Evolutionary conservation across 805 yeast genomes (phyloP), one percentile per base, ranked within the genome.

Genomic region (Candida broadrunensis): DNA sequence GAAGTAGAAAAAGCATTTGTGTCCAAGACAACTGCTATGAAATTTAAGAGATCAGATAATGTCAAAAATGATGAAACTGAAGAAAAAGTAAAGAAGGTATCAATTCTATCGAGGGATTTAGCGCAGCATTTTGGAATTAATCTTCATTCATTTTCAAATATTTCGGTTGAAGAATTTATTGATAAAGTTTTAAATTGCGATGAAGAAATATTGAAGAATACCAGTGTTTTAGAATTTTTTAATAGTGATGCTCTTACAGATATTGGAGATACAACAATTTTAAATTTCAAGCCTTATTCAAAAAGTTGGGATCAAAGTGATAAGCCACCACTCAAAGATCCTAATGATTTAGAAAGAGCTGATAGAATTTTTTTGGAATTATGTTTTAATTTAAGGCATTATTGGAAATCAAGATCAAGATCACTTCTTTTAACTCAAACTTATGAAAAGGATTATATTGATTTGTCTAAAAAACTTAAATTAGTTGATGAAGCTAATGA

Each of bases 61-160:
- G 32, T 38, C 2, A 35, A 45, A 11, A 39, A 36, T n/a, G 38
- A 19, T 18, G 33, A 69, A 42, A 67, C 65, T 14, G 77, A 72
- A 37, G 68, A 66, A 31, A 33, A 51, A 48, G 29, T 36, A 36
- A 39, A 71, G 73, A 85, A 86, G 53, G 61, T 86, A 1, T 70
- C 90, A 0, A 83, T 83, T 46, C 71, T 93, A 37, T 77, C 95
- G 1, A 73, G 95, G 45, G 97, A 91, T 52, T 65, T 89, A 34
- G 87, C 96, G 1, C 99, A 93, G 57, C 97, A 88, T 52, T 89
- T 93, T 67, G 96, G 96, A 30, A 93, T 93, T 55, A 90, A 91
- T 56, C 70, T 93, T 38, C 98, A 93, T 57, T 74, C 81, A 67
- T 88, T 80, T 62, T 73, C 88, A 4, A 67, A 68, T 32, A 48